Evolutionary conservation across 306 rosid species (phyloP).

Genomic region (Sphenostylis stenocarpa): DNA sequence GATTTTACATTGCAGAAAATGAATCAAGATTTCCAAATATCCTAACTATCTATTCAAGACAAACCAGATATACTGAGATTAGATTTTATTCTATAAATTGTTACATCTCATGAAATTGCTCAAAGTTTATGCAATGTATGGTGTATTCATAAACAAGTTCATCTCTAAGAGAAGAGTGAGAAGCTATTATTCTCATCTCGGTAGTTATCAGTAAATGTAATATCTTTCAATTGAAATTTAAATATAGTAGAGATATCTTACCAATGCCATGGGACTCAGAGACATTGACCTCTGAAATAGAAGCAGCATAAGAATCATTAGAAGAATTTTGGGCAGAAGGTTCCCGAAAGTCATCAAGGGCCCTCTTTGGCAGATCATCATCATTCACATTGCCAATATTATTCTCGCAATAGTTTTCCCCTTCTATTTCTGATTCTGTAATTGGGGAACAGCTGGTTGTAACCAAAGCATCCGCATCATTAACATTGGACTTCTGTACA

Average conservation of each 20-base stretch:
- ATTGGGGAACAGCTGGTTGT: conserved; percentile 35
- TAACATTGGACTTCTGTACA: conserved; percentile 25
- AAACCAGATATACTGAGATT: background rate
- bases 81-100: background rate
- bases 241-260: conserved; percentile 36
- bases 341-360: conserved; percentile 42
- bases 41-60: background rate
- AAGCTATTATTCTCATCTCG: background rate
- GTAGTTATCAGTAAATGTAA: background rate
- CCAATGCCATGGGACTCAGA: conserved; percentile 55
- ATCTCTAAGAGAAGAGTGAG: background rate
- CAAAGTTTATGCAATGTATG: background rate
- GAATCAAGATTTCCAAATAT: background rate
- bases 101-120: background rate
- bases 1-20: background rate
- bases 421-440: conserved; percentile 51
- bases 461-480: conserved; percentile 41
- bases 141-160: background rate
- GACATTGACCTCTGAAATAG: conserved; percentile 46
- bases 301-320: conserved; percentile 32
- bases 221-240: background rate
- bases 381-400: conserved; percentile 41
- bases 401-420: conserved; percentile 36
- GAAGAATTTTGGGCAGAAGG: conserved; percentile 38
- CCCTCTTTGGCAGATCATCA: conserved; percentile 42